Evolutionary conservation across 352 stramenopile species (phyloP).

Genomic region (Poterioochromonas sp.): DNA sequence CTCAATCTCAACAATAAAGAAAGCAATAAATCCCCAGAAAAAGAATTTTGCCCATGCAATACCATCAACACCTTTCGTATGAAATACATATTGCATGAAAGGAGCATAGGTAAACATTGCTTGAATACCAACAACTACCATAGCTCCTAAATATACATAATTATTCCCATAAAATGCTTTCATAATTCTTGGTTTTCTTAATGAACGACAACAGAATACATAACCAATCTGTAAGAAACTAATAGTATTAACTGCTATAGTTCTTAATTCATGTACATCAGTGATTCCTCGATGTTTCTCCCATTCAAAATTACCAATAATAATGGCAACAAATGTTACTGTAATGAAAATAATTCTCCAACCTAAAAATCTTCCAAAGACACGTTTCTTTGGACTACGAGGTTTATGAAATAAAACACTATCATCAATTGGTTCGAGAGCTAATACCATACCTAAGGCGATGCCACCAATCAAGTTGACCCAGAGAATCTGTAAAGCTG

Average conservation of each 20-base stretch:
- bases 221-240: background rate
- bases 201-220: background rate
- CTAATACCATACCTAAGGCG: constrained; percentile 82
- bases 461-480: constrained; percentile 98
- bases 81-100: background rate
- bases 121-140: background rate
- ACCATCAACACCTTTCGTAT: background rate
- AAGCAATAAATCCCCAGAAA: background rate
- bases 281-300: background rate
- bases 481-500: constrained; percentile 89
- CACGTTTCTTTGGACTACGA: background rate
- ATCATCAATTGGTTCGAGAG: constrained; percentile 58
- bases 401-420: background rate
- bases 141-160: background rate
- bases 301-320: background rate
- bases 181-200: background rate
- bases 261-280: background rate
- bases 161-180: background rate
- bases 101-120: constrained; percentile 3
- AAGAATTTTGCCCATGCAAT: background rate
- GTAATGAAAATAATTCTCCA: background rate
- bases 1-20: constrained; percentile 1
- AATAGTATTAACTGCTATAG: background rate
- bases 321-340: background rate
- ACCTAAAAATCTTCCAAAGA: constrained; percentile 1